phyloP scores from a whole-genome alignment of 1,139 yeast genomes.

The Sugiyamaella paludigena region DNA sequence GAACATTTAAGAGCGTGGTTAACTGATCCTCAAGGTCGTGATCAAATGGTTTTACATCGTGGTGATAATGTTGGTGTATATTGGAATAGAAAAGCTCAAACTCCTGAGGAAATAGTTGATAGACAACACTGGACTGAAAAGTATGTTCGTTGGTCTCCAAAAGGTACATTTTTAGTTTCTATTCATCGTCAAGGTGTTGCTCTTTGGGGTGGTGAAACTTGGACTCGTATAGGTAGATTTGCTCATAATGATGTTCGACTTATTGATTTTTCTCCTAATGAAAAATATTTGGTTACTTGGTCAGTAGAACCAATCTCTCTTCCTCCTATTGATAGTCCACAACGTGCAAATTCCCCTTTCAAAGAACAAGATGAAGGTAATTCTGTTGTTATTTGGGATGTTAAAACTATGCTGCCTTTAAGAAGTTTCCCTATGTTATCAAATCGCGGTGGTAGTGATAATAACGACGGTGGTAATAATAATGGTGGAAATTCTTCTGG shows the following conservation, averaged over 20 bases:
- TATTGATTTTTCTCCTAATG: constrained; percentile 90
- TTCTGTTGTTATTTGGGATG: constrained; percentile 91
- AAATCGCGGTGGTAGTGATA: constrained; percentile 20
- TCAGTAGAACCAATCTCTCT: constrained; percentile 79
- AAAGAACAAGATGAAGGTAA: constrained; percentile 89
- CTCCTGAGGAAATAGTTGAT: constrained; percentile 75
- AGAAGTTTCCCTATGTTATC: constrained; percentile 92
- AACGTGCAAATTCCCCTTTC: constrained; percentile 71
- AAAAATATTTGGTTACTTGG: constrained; percentile 84
- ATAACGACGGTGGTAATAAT: constrained; percentile 20
- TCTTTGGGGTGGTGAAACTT: constrained; percentile 91
- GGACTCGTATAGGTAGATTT: constrained; percentile 67
- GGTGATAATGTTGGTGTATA: constrained; percentile 79
- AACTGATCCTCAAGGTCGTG: constrained; percentile 85
- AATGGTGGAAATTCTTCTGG: background rate
- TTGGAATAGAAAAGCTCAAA: constrained; percentile 79
- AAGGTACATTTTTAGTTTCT: constrained; percentile 85
- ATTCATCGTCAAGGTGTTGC: constrained; percentile 95
- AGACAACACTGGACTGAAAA: constrained; percentile 85
- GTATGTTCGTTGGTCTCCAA: constrained; percentile 87
- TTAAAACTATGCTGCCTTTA: constrained; percentile 75
- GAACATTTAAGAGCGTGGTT: constrained; percentile 91
- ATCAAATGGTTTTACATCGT: constrained; percentile 79
- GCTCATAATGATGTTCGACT: constrained; percentile 88
- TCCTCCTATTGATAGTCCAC: constrained; percentile 65